These are phyloP conservation scores for Tuber brumale DNA, from an alignment of 495 filamentous ascomycete genomes.

Conservation along the genomic window DNA sequence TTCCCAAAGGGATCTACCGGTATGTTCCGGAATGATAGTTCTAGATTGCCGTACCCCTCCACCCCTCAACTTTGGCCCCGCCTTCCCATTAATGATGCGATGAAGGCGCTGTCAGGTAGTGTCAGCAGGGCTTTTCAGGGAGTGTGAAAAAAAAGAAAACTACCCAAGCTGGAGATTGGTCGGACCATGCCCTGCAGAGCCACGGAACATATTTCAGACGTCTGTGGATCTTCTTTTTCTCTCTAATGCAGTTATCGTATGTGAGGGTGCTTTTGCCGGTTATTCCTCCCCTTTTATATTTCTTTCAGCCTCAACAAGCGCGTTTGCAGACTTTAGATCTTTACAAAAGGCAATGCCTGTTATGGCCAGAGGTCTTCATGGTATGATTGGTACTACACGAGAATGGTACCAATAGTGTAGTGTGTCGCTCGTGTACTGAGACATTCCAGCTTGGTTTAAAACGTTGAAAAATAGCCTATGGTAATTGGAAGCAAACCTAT, in stretches of 20 bases:
- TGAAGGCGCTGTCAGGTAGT: background rate
- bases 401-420: background rate
- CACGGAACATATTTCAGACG: background rate
- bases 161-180: background rate
- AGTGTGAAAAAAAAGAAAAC: background rate
- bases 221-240: background rate
- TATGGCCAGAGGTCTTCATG: background rate
- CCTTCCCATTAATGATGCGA: background rate
- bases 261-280: background rate
- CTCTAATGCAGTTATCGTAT: background rate
- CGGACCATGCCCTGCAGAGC: background rate
- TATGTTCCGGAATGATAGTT: background rate
- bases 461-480: no score
- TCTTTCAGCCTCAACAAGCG: background rate
- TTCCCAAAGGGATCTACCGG: background rate
- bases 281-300: background rate
- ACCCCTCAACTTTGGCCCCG: background rate
- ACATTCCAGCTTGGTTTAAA: background rate
- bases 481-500: background rate
- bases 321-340: background rate
- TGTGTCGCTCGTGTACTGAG: background rate
- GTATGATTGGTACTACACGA: background rate
- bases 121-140: background rate
- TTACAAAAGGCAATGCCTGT: background rate
- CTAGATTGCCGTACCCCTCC: background rate